phyloP scores from a whole-genome alignment of 805 yeast species.

The Lipomyces spencermartinsiae region DNA sequence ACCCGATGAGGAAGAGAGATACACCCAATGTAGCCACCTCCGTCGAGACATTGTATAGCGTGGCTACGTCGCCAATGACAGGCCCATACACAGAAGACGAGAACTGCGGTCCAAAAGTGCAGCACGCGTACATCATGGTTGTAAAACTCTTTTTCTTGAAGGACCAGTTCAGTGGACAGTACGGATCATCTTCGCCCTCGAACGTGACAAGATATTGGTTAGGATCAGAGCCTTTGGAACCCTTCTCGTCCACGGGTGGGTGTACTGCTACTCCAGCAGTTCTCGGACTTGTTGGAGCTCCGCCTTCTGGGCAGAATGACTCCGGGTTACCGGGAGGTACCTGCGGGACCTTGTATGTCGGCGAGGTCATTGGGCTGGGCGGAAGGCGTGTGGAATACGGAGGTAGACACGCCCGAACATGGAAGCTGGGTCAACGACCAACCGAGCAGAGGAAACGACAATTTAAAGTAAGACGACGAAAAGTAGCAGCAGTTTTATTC shows the following conservation, averaged over 20 bases:
- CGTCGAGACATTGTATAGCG: slow-evolving; percentile 19
- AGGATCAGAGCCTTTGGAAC: background rate
- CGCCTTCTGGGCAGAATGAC: background rate
- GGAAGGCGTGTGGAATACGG: background rate
- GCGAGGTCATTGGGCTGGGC: background rate
- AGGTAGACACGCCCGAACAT: background rate
- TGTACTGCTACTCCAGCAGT: background rate
- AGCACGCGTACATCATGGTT: slow-evolving; percentile 33
- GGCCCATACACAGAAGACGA: slow-evolving; percentile 34
- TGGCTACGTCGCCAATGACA: slow-evolving; percentile 17
- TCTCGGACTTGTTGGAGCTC: background rate
- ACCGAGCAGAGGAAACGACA: background rate
- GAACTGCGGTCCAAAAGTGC: slow-evolving; percentile 38
- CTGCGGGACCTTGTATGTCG: background rate
- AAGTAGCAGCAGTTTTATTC: background rate
- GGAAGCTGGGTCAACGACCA: background rate
- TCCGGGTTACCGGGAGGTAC: background rate
- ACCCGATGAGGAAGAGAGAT: slow-evolving; percentile 62
- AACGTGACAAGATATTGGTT: slow-evolving; percentile 36
- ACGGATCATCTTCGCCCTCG: slow-evolving; percentile 41
- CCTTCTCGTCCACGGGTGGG: background rate
- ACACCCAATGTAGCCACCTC: slow-evolving; percentile 34
- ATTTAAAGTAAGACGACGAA: background rate
- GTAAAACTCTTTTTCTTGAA: slow-evolving; percentile 25
- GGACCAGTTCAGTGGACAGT: slow-evolving; percentile 36